Evolutionary conservation across 129 eudicot species (phyloP), one percentile per base, ranked within the genome.

Genomic region (Lactuca saligna): DNA sequence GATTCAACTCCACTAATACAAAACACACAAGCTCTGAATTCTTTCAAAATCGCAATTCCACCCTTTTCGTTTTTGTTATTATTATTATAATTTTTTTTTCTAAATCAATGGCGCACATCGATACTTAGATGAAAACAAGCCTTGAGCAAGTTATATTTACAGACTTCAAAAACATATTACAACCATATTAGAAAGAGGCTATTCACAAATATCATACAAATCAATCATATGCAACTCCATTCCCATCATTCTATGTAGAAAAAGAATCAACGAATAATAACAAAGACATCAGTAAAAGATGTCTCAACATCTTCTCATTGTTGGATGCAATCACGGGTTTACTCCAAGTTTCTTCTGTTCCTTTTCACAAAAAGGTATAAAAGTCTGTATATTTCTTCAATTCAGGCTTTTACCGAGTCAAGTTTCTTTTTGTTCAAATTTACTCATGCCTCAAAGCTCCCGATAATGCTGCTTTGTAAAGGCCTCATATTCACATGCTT

Each of bases 401-500:
- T 38, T 39, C 32, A 16, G 8, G 49, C 13, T 9, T 9, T 42
- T 42, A 42, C 14, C 0, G 13, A 42, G 49, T 42, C 9, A 8
- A 8, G 49, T 42, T 42, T 8, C 13, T 46, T 46, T 39, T 39
- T 46, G 0, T 46, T 12, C 51, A 46, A 5, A 3, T 46, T 46
- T 42, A 42, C 49, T 34, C 61, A 67, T 35, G 15, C 53, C 4
- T 68, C 62, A 68, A 17, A 68, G 35, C 35, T 68, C 15, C 34
- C 58, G 31, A 61, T 16, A 54, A 68, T 68, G 54, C 62, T 68
- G 73, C 61, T 67, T 17, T 68, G 38, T 35, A 68, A 34, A 25
- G 63, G 63, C 31, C 73, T 68, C 73, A 68, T 68, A 17, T 68
- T 38, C 10, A 68, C 37, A 67, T 55, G 63, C 41, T 68, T 54